phyloP scores from a whole-genome alignment of 768 basidiomycete genomes.

The Phanerochaete sordida region DNA sequence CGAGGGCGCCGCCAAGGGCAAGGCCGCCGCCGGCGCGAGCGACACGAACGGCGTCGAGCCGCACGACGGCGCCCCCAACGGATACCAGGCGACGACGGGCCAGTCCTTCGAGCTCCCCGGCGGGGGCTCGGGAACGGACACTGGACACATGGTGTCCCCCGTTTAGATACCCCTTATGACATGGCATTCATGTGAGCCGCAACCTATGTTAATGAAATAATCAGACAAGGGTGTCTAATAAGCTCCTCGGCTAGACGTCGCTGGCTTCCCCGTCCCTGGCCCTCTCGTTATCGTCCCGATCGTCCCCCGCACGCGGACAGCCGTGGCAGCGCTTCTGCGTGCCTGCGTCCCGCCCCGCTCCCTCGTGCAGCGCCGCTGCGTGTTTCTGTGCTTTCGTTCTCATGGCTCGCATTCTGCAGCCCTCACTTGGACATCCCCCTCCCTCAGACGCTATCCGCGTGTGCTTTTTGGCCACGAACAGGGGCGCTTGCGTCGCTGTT shows the following conservation, averaged over 20 bases:
- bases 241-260: background rate
- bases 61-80: constrained; percentile 2
- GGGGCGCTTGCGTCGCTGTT: background rate
- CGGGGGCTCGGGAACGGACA: constrained; percentile 5
- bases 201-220: background rate
- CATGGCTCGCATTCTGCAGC: background rate
- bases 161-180: background rate
- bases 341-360: background rate
- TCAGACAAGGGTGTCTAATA: background rate
- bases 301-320: background rate
- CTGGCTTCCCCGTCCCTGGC: background rate
- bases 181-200: background rate
- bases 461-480: constrained; percentile 24
- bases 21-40: constrained; percentile 21
- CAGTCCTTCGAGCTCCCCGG: constrained; percentile 5
- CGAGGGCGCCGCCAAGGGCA: constrained; percentile 31
- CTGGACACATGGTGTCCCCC: constrained; percentile 1
- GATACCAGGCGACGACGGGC: background rate
- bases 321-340: background rate
- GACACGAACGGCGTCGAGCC: constrained; percentile 1
- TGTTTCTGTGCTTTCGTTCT: too few relatives aligned
- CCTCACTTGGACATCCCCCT: background rate
- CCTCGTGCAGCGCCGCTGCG: background rate
- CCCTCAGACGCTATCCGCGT: constrained; percentile 9
- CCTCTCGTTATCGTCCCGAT: background rate